These are phyloP conservation scores for Pyrus bretschneideri DNA, from an alignment of 306 rosid genomes.

Conservation along the genomic window DNA sequence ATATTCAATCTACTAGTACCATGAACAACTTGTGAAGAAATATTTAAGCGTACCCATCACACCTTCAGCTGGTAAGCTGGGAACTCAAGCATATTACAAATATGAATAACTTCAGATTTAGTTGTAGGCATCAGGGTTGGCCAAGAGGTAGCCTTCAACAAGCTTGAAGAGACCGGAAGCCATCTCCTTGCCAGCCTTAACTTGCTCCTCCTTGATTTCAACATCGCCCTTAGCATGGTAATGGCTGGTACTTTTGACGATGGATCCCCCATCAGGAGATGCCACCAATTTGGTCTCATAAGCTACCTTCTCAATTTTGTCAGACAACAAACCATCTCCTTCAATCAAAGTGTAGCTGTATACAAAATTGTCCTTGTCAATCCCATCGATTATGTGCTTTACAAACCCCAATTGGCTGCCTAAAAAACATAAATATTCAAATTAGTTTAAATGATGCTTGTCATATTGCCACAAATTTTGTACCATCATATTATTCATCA, in stretches of 20 bases:
- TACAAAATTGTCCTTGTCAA: slow-evolving; percentile 26
- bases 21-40: too few species aligned
- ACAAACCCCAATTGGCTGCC: slow-evolving; percentile 16
- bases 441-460: background rate
- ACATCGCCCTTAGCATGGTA: slow-evolving; percentile 28
- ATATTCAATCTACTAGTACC: too few species aligned
- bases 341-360: slow-evolving; percentile 32
- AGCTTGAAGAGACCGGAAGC: slow-evolving; percentile 23
- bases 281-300: slow-evolving; percentile 30
- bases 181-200: slow-evolving; percentile 27
- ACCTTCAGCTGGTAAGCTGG: background rate
- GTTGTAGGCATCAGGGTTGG: slow-evolving; percentile 15
- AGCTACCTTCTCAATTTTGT: slow-evolving; percentile 29
- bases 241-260: slow-evolving; percentile 24
- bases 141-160: slow-evolving; percentile 28
- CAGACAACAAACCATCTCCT: slow-evolving; percentile 27
- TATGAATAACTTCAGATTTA: background rate
- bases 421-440: background rate
- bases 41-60: background rate
- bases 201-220: slow-evolving; percentile 13
- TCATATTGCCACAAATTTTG: background rate
- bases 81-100: background rate
- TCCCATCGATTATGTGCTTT: slow-evolving; percentile 24
- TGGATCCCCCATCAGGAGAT: slow-evolving; percentile 27
- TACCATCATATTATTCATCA: background rate